Evolutionary conservation across 225 moss, liverwort and hornwort species (phyloP), one percentile per base, ranked within the genome.

Genomic region (Polytrichum formosum): DNA sequence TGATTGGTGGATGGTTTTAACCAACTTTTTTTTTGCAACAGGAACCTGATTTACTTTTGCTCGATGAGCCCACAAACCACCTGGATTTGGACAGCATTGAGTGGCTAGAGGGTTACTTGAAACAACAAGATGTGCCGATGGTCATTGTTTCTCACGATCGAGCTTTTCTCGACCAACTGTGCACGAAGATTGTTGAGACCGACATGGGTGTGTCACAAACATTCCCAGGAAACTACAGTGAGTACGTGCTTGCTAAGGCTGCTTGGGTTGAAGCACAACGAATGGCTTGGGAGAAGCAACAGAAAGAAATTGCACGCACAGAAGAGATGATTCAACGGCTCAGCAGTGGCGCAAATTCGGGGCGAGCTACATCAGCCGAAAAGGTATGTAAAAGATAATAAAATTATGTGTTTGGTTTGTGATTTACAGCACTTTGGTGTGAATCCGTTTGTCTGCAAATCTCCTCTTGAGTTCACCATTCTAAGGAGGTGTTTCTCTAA

Each of bases 181-280:
- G 98, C 88, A 98, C 91, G 6, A 92, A 94, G 84, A 91, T 98
- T 65, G 92, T 98, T 76, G 98, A 98, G 76, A 94, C 94, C 20
- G 98, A 98, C 77, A 88, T 94, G 92, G 98, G 98, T n/a, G 87
- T 98, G 71, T 90, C 98, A 56, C 90, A 88, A 56, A 94, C 98
- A 4, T 98, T 90, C 55, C 85, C 87, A 53, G 98, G 98, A 66
- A 98, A 94, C 61, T 98, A 98, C 60, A 92, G 94, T 53, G 76
- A 90, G 35, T 98, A 94, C 54, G 90, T 92, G 79, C 72, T 80
- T 63, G 78, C 94, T 29, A 98, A 98, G 76, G 92, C 92, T 20
- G 90, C 92, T 0, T 84, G 87, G 88, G 77, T 80, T 65, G 94
- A 98, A 76, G 80, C 90, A 13, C 94, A 94, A 58, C 91, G 94